Evolutionary conservation across 1,284 basidiomycete genomes (phyloP).

Genomic region (Pseudozyma flocculosa): DNA sequence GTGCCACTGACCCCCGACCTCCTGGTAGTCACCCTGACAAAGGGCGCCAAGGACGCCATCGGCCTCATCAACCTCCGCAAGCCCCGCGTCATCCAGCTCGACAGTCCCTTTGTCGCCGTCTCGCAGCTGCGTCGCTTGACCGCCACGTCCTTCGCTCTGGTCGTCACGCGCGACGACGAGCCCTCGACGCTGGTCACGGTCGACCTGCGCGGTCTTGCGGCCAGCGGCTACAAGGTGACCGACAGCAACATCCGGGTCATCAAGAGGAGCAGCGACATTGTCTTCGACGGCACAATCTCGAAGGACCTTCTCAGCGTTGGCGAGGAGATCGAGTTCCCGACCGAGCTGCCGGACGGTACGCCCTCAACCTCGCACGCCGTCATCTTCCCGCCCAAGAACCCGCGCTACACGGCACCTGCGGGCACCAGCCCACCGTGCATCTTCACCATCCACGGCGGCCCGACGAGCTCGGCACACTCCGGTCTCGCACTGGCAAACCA

Average conservation of each 20-base stretch:
- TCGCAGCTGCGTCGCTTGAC: constrained; percentile 22
- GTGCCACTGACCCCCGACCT: constrained; percentile 26
- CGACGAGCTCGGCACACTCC: constrained; percentile 63
- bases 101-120: constrained; percentile 22
- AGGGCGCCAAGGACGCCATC: constrained; percentile 19
- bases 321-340: constrained; percentile 44
- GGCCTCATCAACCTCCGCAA: constrained; percentile 31
- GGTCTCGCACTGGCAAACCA: constrained; percentile 62
- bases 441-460: constrained; percentile 69
- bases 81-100: constrained; percentile 19
- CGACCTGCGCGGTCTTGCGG: constrained; percentile 18
- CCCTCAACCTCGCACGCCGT: constrained; percentile 61
- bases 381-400: constrained; percentile 68
- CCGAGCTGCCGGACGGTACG: constrained; percentile 33
- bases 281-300: constrained; percentile 24
- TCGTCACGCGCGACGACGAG: constrained; percentile 22
- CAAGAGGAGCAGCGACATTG: constrained; percentile 24
- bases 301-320: constrained; percentile 23
- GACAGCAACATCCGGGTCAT: constrained; percentile 21
- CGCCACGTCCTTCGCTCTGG: constrained; percentile 21
- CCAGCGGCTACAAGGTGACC: constrained; percentile 6
- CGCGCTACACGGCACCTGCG: constrained; percentile 62
- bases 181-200: constrained; percentile 24
- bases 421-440: constrained; percentile 69
- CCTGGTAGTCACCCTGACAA: constrained; percentile 23